A percentile compares a stretch with the other conserved stretches of the same genome.
Conservation (phyloP, 2,329 filamentous ascomycete genomes). For the Fusarium austroafricanum region DNA sequence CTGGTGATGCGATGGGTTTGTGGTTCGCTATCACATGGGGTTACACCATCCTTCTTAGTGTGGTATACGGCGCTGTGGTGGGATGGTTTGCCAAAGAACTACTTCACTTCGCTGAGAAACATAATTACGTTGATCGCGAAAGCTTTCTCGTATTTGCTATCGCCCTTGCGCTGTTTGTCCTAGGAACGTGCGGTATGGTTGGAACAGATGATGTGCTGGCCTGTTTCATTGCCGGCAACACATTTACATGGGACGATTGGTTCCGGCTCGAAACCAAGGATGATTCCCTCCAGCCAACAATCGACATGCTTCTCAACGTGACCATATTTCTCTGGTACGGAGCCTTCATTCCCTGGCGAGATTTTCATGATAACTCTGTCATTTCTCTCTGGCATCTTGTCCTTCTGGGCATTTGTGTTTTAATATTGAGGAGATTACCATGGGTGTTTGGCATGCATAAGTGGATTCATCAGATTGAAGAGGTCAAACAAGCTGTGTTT, state of each 20-base stretch:
- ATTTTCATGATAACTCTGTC: slow-evolving; percentile 73
- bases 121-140: slow-evolving; percentile 84
- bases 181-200: slow-evolving; percentile 87
- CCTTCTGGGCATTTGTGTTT: slow-evolving; percentile 77
- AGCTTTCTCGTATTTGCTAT: slow-evolving; percentile 90
- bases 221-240: slow-evolving; percentile 92
- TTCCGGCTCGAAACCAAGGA: slow-evolving; percentile 90
- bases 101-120: slow-evolving; percentile 85
- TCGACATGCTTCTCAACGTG: slow-evolving; percentile 94
- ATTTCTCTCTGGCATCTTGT: slow-evolving; percentile 81
- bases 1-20: slow-evolving; percentile 74
- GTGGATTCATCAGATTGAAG: slow-evolving; percentile 82
- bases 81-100: slow-evolving; percentile 86
- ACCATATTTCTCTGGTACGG: slow-evolving; percentile 92
- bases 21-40: slow-evolving; percentile 91
- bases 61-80: slow-evolving; percentile 79
- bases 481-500: slow-evolving; percentile 80
- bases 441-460: slow-evolving; percentile 79
- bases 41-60: slow-evolving; percentile 83
- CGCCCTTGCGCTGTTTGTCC: slow-evolving; percentile 85
- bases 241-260: slow-evolving; percentile 94
- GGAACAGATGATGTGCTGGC: slow-evolving; percentile 91
- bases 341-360: slow-evolving; percentile 82
- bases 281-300: slow-evolving; percentile 91
- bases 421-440: slow-evolving; percentile 82